Percentiles rank a stretch among this genome's conserved stretches.
Conservation (phyloP, 495 filamentous ascomycete species). For the Hypoxylon perforatum region DNA sequence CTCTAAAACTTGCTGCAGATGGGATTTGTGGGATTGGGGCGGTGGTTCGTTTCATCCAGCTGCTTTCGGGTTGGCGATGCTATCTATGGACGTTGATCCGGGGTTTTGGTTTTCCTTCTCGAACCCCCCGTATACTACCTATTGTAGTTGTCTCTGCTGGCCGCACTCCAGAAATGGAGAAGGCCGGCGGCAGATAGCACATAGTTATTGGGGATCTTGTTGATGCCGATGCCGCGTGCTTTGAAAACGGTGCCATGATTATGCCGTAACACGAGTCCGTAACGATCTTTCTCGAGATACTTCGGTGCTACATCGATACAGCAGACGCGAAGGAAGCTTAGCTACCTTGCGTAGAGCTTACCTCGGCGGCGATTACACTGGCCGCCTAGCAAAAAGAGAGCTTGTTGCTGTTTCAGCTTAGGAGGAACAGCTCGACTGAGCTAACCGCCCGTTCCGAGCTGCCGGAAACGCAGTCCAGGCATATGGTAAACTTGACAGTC, state of each 20-base stretch:
- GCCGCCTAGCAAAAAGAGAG: background rate
- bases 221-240: slow-evolving; percentile 3
- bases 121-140: background rate
- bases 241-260: slow-evolving; percentile 16
- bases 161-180: background rate
- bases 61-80: slow-evolving; percentile 8
- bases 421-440: background rate
- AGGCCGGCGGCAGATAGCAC: background rate
- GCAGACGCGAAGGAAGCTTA: background rate
- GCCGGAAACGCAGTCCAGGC: slow-evolving; percentile 22
- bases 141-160: background rate
- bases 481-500: slow-evolving; percentile 14
- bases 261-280: slow-evolving; percentile 29
- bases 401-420: background rate
- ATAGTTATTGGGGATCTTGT: background rate
- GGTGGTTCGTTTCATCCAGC: slow-evolving; percentile 24
- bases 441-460: slow-evolving; percentile 32
- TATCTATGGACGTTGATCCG: slow-evolving; percentile 10
- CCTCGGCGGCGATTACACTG: background rate
- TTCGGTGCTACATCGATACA: background rate
- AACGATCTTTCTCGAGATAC: slow-evolving; percentile 1
- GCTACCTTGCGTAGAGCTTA: background rate
- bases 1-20: background rate
- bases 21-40: slow-evolving; percentile 24
- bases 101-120: slow-evolving; percentile 1